Percentiles rank a stretch among this genome's conserved stretches.
Evolutionary conservation across 169 alveolate species (phyloP).

Genomic region (Cyclospora cayetanensis): DNA sequence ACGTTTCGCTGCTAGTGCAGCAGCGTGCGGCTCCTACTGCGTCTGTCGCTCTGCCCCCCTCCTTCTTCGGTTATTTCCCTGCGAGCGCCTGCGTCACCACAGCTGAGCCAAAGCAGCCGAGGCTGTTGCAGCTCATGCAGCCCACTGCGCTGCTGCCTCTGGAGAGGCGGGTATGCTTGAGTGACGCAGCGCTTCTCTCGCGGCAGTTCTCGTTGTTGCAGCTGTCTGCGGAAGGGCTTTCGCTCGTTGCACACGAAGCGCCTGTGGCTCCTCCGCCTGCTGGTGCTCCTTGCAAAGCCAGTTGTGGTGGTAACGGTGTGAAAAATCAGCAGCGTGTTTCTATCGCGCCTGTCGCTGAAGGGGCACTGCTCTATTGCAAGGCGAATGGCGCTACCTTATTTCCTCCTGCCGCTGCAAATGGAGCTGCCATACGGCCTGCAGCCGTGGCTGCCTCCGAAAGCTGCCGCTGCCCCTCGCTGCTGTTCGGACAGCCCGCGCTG

Average conservation of each 20-base stretch:
- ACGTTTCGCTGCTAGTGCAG: slow-evolving; percentile 40
- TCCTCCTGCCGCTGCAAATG: background rate
- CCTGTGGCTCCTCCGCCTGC: slow-evolving; percentile 11
- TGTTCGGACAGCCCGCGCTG: slow-evolving; percentile 14
- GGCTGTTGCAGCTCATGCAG: background rate
- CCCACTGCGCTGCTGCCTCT: slow-evolving; percentile 21
- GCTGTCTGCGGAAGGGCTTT: background rate
- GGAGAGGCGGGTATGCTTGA: background rate
- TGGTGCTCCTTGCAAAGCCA: background rate
- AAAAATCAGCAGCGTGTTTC: no score
- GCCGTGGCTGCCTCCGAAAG: background rate
- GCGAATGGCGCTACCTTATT: background rate
- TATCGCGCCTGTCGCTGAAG: slow-evolving; percentile 10
- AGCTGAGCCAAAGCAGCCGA: slow-evolving; percentile 16
- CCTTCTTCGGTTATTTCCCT: background rate
- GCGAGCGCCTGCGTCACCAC: background rate
- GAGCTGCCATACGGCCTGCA: background rate
- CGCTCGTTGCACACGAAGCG: slow-evolving; percentile 13
- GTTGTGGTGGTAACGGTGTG: background rate
- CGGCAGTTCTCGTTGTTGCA: slow-evolving; percentile 18
- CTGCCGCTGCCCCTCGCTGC: slow-evolving; percentile 30
- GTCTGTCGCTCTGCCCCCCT: background rate
- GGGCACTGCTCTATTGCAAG: background rate
- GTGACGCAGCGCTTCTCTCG: slow-evolving; percentile 22
- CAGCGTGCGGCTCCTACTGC: slow-evolving; percentile 21